phyloP scores from a whole-genome alignment of 805 yeast species.

The Lipomyces oligophaga region DNA sequence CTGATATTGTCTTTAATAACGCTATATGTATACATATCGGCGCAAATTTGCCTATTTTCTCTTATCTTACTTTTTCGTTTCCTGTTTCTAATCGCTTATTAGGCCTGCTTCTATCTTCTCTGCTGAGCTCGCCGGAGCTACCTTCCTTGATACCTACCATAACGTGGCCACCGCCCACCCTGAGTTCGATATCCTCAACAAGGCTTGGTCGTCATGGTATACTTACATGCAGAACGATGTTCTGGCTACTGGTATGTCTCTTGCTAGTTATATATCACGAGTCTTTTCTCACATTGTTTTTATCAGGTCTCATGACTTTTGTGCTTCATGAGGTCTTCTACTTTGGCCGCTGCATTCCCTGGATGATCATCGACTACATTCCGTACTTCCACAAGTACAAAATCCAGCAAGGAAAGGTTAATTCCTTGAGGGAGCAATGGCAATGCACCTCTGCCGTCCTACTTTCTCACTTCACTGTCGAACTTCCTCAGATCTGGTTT shows the following conservation, averaged over 20 bases:
- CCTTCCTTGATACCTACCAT: conserved; percentile 20
- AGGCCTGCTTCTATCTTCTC: conserved; percentile 18
- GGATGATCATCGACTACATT: conserved; percentile 81
- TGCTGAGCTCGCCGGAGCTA: conserved; percentile 12
- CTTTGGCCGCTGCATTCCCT: conserved; percentile 88
- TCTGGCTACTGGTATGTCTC: conserved; percentile 71
- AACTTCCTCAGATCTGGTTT: conserved; percentile 94
- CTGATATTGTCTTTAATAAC: too few relatives aligned
- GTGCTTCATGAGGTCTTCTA: conserved; percentile 80
- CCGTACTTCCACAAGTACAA: conserved; percentile 84
- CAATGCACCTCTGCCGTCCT: conserved; percentile 84
- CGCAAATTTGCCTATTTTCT: too few relatives aligned
- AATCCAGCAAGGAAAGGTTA: conserved; percentile 82
- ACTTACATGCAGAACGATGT: conserved; percentile 79
- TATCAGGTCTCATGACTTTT: conserved; percentile 58
- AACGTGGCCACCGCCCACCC: conserved; percentile 36
- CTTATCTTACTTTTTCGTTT: too few relatives aligned
- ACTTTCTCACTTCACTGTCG: conserved; percentile 83
- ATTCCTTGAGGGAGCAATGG: conserved; percentile 82
- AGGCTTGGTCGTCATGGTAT: conserved; percentile 87
- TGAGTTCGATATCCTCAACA: conserved; percentile 55
- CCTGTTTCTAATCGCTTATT: too few relatives aligned
- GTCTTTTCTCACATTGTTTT: neutral
- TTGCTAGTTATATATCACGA: neutral
- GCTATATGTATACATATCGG: too few relatives aligned